phyloP scores from a whole-genome alignment of 2,329 filamentous ascomycete genomes.

The Sclerotinia nivalis region DNA sequence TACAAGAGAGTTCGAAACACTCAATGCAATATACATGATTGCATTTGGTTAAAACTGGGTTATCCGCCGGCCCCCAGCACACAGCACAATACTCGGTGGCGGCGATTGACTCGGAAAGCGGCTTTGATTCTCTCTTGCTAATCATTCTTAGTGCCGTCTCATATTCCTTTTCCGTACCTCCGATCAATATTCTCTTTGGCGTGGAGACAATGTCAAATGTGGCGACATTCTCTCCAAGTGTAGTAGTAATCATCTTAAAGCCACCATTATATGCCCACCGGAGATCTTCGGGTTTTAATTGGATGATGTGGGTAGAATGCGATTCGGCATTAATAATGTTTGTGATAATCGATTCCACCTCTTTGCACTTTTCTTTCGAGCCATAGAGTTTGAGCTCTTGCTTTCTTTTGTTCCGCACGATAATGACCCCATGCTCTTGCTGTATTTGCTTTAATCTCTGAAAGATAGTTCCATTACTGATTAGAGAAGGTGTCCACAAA shows the following conservation, averaged over 20 bases:
- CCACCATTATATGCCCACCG: conserved; percentile 11
- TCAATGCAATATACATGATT: conserved; percentile 44
- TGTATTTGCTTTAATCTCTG: background rate
- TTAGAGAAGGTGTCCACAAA: conserved; percentile 43
- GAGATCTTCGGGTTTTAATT: conserved; percentile 35
- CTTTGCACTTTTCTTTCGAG: background rate
- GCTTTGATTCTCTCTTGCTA: background rate
- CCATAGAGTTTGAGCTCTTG: conserved; percentile 7
- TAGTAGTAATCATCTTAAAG: background rate
- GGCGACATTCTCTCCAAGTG: conserved; percentile 27
- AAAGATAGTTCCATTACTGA: background rate
- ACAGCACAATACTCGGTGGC: background rate
- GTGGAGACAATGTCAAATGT: conserved; percentile 26
- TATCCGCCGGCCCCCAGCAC: conserved; percentile 5
- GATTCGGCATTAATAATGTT: conserved; percentile 32
- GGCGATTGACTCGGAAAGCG: background rate
- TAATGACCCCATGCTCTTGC: conserved; percentile 1
- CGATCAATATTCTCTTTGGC: background rate
- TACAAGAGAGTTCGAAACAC: conserved; percentile 46
- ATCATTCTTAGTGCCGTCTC: background rate
- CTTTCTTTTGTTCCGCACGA: conserved; percentile 5
- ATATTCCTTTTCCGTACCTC: background rate
- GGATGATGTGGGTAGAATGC: conserved; percentile 32
- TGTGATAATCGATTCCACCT: conserved; percentile 32
- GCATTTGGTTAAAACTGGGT: conserved; percentile 2